Conservation (phyloP, 306 rosid species). For the Dalbergia cochinchinensis region DNA sequence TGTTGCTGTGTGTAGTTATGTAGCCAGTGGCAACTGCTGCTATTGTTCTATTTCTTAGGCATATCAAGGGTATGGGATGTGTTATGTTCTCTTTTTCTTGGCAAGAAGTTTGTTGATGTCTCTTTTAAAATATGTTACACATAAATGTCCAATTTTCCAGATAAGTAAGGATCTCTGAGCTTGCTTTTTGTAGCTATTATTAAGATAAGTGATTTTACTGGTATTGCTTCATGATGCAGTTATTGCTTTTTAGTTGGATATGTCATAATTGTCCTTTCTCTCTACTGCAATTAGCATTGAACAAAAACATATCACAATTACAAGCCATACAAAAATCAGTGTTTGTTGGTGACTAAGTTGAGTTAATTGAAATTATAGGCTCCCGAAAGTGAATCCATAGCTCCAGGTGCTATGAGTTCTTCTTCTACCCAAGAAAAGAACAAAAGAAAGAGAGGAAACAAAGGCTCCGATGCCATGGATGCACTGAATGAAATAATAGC, state of each 20-base stretch:
- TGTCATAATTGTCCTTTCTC: neutral
- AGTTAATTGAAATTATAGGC: no score
- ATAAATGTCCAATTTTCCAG: slow-evolving; percentile 10
- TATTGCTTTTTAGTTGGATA: slow-evolving; percentile 21
- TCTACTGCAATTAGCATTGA: no score
- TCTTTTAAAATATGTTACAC: neutral
- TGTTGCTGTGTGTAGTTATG: neutral
- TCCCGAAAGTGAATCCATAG: no score
- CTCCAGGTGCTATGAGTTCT: no score
- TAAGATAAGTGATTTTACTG: slow-evolving; percentile 33
- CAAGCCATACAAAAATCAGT: no score
- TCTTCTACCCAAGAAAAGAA: no score
- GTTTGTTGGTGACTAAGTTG: no score
- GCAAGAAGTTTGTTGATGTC: slow-evolving; percentile 20
- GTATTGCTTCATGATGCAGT: slow-evolving; percentile 10
- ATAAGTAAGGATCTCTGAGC: slow-evolving; percentile 31
- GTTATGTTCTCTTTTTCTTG: slow-evolving; percentile 18
- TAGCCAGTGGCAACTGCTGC: slow-evolving; percentile 17
- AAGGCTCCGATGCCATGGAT: no score
- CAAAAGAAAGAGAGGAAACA: no score
- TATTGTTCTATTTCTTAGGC: slow-evolving; percentile 11
- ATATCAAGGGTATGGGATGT: neutral
- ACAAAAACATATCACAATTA: no score
- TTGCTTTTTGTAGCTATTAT: neutral
- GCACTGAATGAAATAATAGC: no score